These are phyloP conservation scores for Thalassiosira mediterranea DNA, from an alignment of 352 stramenopile genomes.

Conservation along the genomic window DNA sequence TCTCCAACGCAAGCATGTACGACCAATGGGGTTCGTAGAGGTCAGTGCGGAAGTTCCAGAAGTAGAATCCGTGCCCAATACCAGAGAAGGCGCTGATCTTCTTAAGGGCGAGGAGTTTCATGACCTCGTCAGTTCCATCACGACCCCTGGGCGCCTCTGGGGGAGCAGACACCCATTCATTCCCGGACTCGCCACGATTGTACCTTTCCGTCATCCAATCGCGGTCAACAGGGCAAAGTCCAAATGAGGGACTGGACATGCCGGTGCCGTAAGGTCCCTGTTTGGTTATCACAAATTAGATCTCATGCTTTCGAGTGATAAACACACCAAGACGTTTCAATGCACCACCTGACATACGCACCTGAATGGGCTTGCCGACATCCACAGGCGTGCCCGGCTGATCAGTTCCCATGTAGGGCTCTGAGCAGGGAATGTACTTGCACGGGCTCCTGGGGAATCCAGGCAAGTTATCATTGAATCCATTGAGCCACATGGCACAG, in stretches of 20 bases:
- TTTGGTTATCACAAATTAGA: too few relatives aligned
- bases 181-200: slow-evolving; percentile 56
- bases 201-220: slow-evolving; percentile 83
- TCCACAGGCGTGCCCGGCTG: slow-evolving; percentile 91
- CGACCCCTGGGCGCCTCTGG: slow-evolving; percentile 59
- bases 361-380: slow-evolving; percentile 87
- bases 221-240: slow-evolving; percentile 87
- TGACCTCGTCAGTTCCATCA: slow-evolving; percentile 87
- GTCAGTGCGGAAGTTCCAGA: slow-evolving; percentile 95
- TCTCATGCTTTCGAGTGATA: too few relatives aligned
- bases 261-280: slow-evolving; percentile 84
- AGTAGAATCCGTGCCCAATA: slow-evolving; percentile 92
- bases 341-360: too few relatives aligned
- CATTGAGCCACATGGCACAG: slow-evolving; percentile 87
- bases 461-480: slow-evolving; percentile 89
- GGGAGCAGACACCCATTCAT: slow-evolving; percentile 60
- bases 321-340: too few relatives aligned
- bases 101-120: slow-evolving; percentile 88
- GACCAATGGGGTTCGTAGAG: slow-evolving; percentile 89
- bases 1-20: slow-evolving; percentile 84
- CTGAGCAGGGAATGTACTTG: slow-evolving; percentile 87
- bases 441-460: slow-evolving; percentile 90
- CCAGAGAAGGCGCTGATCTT: slow-evolving; percentile 90
- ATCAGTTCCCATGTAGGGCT: slow-evolving; percentile 88
- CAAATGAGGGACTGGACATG: slow-evolving; percentile 88